Evolutionary conservation across 2,329 filamentous ascomycete species (phyloP).

Genomic region (Hysterium pulicare): DNA sequence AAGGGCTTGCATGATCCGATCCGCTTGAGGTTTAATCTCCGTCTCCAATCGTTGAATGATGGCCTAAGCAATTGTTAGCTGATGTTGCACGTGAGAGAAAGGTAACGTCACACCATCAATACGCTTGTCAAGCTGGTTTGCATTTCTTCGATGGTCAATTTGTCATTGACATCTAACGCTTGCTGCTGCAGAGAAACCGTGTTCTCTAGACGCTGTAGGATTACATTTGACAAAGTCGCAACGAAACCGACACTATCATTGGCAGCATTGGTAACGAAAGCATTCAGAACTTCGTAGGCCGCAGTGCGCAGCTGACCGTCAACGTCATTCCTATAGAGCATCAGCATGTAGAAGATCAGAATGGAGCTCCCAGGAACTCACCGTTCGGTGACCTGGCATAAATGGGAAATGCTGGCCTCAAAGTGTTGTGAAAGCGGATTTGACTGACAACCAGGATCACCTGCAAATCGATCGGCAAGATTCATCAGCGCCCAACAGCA

Average conservation of each 20-base stretch:
- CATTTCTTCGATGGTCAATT: slow-evolving; percentile 93
- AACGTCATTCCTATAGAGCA: slow-evolving; percentile 55
- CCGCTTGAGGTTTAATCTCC: slow-evolving; percentile 84
- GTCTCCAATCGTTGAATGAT: slow-evolving; percentile 89
- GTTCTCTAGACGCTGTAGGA: slow-evolving; percentile 86
- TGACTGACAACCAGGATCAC: slow-evolving; percentile 71
- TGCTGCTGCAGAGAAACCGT: slow-evolving; percentile 86
- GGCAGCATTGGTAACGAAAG: slow-evolving; percentile 88
- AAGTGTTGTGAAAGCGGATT: slow-evolving; percentile 92
- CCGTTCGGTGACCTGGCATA: slow-evolving; percentile 82
- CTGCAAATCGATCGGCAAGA: slow-evolving; percentile 89
- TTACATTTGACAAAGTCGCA: slow-evolving; percentile 78
- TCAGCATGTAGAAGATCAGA: slow-evolving; percentile 9
- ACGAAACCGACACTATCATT: slow-evolving; percentile 79
- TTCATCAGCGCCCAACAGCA: slow-evolving; percentile 99
- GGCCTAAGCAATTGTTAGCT: slow-evolving; percentile 44
- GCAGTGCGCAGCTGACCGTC: slow-evolving; percentile 91
- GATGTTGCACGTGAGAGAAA: too few relatives aligned
- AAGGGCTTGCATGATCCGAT: slow-evolving; percentile 88
- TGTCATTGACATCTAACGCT: slow-evolving; percentile 95
- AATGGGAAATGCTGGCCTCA: slow-evolving; percentile 80
- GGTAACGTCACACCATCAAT: slow-evolving; percentile 62
- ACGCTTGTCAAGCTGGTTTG: slow-evolving; percentile 94
- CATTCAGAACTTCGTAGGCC: slow-evolving; percentile 93
- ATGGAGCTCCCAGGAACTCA: slow-evolving; percentile 19